Base-by-base conservation (phyloP, 2,329 filamentous ascomycete genomes). In the Apiospora koreana region DNA sequence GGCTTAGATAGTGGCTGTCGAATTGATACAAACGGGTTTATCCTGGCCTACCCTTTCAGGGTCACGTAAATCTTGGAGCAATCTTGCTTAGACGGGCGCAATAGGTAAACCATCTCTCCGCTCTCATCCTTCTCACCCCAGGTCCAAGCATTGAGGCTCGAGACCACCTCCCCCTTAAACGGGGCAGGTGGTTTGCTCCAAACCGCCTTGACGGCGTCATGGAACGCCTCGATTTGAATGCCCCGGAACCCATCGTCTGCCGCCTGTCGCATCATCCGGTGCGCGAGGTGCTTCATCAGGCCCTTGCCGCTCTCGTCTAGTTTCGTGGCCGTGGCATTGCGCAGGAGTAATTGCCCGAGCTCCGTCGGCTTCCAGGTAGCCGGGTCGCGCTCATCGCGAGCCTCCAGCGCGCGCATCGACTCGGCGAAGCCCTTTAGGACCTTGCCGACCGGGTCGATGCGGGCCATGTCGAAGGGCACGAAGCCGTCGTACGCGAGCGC, bases 401-500 rank as follows among this genome's bases (percentile, higher is more conserved):
- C 43, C 28, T 38, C 48, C 6, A 70, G 65, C n/a, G 50, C 67
- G 28, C 67, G 42, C 28, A 62, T 68, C 43, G 68, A 69, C 45
- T 66, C 45, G 35, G 50, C 70, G 46, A 54, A 66, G 16, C 69
- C 68, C 14, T 68, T 68, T 25, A 74, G 65, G 25, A 64, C 41
- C 16, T 65, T 66, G 8, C 68, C 65, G 45, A 74, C 21, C 2
- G 62, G 46, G 62, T 54, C 58, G 23, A 71, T 65, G 31, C 70
- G 69, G 12, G 69, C 65, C 23, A 42, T 23, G 66, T 77, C 72
- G 25, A 75, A 67, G 1, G 69, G 31, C 5, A 72, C 48, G 65
- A 72, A 68, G 48, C 72, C 73, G 68, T 80, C 78, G 67, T 75
- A 79, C 3, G 77, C 73, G 23, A 80, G 71, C 1, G 77, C 78